phyloP scores from a whole-genome alignment of 2,329 filamentous ascomycete species.

The Eurotiales sp. region DNA sequence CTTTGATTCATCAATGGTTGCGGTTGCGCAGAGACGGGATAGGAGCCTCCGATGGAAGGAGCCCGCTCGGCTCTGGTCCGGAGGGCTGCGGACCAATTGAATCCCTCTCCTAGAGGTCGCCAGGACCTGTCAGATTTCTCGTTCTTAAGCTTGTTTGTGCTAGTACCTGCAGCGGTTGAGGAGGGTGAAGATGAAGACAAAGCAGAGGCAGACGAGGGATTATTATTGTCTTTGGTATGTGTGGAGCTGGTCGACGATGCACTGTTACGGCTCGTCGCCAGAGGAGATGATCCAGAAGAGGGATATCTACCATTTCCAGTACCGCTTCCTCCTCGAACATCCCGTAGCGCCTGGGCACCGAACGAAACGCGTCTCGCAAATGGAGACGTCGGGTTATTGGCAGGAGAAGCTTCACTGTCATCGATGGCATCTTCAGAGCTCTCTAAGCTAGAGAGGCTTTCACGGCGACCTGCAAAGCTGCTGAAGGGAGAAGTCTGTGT shows the following conservation, averaged over 20 bases:
- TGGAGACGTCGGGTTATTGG: conserved; percentile 64
- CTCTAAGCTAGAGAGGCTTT: conserved; percentile 64
- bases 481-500: conserved; percentile 50
- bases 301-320: conserved; percentile 56
- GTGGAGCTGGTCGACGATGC: conserved; percentile 24
- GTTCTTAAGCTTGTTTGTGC: conserved; percentile 30
- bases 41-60: conserved; percentile 39
- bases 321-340: conserved; percentile 65
- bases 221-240: conserved; percentile 14
- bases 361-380: conserved; percentile 80
- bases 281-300: conserved; percentile 31
- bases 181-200: conserved; percentile 32
- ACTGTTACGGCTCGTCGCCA: conserved; percentile 23
- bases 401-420: conserved; percentile 61
- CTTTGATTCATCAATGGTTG: conserved; percentile 25
- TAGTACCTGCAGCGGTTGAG: conserved; percentile 38
- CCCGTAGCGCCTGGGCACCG: conserved; percentile 72
- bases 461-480: conserved; percentile 54
- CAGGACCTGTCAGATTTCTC: conserved; percentile 43
- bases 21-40: conserved; percentile 25
- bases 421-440: conserved; percentile 50
- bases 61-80: conserved; percentile 85
- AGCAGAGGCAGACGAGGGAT: conserved; percentile 29
- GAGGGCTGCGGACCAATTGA: conserved; percentile 96
- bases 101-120: conserved; percentile 72